phyloP scores from a whole-genome alignment of 163 green algal genomes.

The Smithsoniella earleae region DNA sequence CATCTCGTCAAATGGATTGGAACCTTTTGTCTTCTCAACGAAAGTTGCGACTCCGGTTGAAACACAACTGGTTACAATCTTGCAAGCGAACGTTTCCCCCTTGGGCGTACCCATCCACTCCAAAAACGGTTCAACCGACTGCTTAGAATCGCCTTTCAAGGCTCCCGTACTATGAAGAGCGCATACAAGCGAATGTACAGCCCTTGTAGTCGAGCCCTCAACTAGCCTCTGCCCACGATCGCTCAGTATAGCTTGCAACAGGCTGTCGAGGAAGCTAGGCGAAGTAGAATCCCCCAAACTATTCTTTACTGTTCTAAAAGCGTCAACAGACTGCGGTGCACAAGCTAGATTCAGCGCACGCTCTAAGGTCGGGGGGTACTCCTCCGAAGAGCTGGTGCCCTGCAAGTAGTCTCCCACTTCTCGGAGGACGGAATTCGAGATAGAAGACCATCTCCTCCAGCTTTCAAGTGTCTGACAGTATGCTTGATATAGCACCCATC shows the following conservation, averaged over 20 bases:
- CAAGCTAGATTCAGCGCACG: not conserved
- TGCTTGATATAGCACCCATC: not conserved
- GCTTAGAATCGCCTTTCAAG: not conserved
- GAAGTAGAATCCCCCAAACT: not conserved
- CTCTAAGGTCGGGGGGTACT: not conserved
- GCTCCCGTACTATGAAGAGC: too few species aligned
- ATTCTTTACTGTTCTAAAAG: not conserved
- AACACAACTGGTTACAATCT: conserved; percentile 40
- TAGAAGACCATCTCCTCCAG: too few species aligned
- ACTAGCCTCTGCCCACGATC: conserved; percentile 59
- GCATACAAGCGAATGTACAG: too few species aligned
- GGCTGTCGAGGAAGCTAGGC: conserved; percentile 42
- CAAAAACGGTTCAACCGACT: not conserved
- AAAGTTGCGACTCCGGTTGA: conserved; percentile 40
- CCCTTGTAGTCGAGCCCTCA: too few species aligned
- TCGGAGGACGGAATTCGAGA: too few species aligned
- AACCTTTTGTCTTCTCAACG: conserved; percentile 40
- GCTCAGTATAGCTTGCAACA: conserved; percentile 57
- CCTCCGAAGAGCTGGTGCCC: too few species aligned
- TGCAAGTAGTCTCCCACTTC: too few species aligned
- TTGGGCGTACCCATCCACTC: not conserved
- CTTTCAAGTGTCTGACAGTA: not conserved
- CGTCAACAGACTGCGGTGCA: not conserved
- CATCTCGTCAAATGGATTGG: conserved; percentile 47
- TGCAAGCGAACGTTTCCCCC: not conserved